Evolutionary conservation across 495 filamentous ascomycete species (phyloP).

Genomic region (Entonaema liquescens): DNA sequence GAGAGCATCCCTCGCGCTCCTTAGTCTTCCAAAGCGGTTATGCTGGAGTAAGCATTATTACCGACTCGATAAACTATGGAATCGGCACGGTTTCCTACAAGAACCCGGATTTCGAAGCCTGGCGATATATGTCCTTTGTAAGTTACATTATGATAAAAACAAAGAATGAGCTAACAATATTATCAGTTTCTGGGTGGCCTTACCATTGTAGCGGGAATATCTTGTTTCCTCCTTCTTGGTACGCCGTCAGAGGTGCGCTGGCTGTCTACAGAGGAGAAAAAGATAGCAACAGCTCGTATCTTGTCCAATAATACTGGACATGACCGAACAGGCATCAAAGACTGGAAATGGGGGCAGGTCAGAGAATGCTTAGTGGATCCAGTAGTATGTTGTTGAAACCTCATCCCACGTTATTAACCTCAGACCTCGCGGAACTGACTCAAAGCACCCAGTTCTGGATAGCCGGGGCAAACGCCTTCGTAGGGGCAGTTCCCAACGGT

Average conservation of each 20-base stretch:
- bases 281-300: constrained; percentile 43
- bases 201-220: constrained; percentile 36
- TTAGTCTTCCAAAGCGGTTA: constrained; percentile 45
- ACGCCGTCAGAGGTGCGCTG: constrained; percentile 46
- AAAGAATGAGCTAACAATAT: constrained; percentile 10
- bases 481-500: constrained; percentile 58
- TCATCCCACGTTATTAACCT: background rate
- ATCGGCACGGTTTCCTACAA: constrained; percentile 42
- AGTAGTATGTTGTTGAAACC: constrained; percentile 8
- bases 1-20: constrained; percentile 46
- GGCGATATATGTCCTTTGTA: constrained; percentile 41
- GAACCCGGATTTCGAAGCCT: constrained; percentile 24
- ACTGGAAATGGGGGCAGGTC: constrained; percentile 46
- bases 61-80: constrained; percentile 40
- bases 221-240: constrained; percentile 46
- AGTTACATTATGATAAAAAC: background rate
- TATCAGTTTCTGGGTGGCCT: constrained; percentile 43
- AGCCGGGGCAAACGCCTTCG: constrained; percentile 50
- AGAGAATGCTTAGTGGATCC: constrained; percentile 41
- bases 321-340: constrained; percentile 33
- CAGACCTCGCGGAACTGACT: background rate
- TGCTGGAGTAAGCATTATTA: constrained; percentile 42
- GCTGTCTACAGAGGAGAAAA: constrained; percentile 46
- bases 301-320: constrained; percentile 42
- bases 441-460: constrained; percentile 47